Evolutionary conservation across 306 rosid genomes (phyloP).

Genomic region (Luffa acutangula): DNA sequence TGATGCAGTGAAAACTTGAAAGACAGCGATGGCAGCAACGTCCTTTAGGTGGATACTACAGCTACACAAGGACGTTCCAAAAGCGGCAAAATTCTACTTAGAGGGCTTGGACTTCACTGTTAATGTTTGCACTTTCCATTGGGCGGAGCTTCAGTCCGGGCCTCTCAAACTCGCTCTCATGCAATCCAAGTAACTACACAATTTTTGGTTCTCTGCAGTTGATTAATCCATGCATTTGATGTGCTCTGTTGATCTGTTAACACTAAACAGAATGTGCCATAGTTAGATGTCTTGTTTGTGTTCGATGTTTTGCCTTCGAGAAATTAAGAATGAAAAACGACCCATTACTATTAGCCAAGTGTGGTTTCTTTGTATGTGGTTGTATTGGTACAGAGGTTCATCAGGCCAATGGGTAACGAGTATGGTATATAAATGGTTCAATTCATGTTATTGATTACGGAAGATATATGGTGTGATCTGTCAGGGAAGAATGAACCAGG

Average conservation of each 20-base stretch:
- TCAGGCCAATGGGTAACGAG: neutral
- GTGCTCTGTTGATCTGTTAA: slow-evolving; percentile 11
- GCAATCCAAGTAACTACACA: slow-evolving; percentile 45
- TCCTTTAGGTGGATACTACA: slow-evolving; percentile 76
- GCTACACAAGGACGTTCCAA: slow-evolving; percentile 68
- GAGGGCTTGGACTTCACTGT: slow-evolving; percentile 70
- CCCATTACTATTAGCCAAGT: neutral
- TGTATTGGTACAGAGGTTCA: neutral
- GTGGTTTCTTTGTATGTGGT: neutral
- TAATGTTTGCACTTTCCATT: slow-evolving; percentile 62
- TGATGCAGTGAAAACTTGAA: neutral
- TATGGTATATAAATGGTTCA: neutral
- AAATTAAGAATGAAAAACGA: neutral
- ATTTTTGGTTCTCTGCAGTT: neutral
- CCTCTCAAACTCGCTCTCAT: slow-evolving; percentile 75
- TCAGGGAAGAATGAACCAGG: neutral
- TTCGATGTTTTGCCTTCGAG: slow-evolving; percentile 27
- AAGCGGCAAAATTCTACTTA: slow-evolving; percentile 71
- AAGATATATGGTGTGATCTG: neutral
- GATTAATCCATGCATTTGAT: slow-evolving; percentile 4
- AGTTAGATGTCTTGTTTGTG: slow-evolving; percentile 4
- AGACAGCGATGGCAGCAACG: slow-evolving; percentile 38
- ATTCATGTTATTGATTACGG: neutral
- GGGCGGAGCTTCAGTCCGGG: slow-evolving; percentile 88
- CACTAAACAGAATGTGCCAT: neutral